Percentiles rank a stretch among this genome's conserved stretches.
Evolutionary conservation across 2,329 filamentous ascomycete genomes (phyloP).

Genomic region (Aspergillus quadricinctus): DNA sequence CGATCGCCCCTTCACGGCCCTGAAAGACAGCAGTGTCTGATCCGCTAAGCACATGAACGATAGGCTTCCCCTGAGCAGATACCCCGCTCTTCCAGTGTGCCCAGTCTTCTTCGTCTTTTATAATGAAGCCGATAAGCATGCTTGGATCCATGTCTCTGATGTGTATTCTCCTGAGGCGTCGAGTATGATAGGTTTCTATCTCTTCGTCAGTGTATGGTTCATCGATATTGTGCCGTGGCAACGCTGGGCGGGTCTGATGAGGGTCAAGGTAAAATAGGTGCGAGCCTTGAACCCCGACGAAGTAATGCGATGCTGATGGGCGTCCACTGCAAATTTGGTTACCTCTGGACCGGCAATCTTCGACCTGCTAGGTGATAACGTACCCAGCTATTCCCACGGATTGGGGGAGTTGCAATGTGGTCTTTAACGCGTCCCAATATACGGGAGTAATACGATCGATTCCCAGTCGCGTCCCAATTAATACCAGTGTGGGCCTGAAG

Average conservation of each 20-base stretch:
- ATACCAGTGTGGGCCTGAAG: constrained; percentile 80
- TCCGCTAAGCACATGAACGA: constrained; percentile 76
- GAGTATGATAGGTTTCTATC: constrained; percentile 78
- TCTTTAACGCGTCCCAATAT: constrained; percentile 90
- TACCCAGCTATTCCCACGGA: constrained; percentile 96
- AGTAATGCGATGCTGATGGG: constrained; percentile 82
- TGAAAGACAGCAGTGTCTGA: constrained; percentile 50
- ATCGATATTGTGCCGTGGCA: constrained; percentile 56
- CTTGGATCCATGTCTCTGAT: constrained; percentile 94
- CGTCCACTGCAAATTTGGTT: constrained; percentile 61
- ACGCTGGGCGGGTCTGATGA: constrained; percentile 73
- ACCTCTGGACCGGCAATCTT: constrained; percentile 21
- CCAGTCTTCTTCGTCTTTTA: constrained; percentile 80
- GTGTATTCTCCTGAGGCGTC: constrained; percentile 74
- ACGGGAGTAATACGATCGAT: constrained; percentile 92
- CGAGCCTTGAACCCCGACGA: constrained; percentile 67
- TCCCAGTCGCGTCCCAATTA: constrained; percentile 83
- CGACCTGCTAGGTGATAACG: constrained; percentile 11
- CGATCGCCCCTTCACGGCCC: constrained; percentile 70
- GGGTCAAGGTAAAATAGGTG: constrained; percentile 94
- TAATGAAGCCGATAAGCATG: constrained; percentile 93
- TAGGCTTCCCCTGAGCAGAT: constrained; percentile 71
- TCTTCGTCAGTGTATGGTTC: constrained; percentile 64
- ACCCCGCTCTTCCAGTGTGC: constrained; percentile 73
- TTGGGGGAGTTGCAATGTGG: constrained; percentile 78